Base-by-base conservation (phyloP, 2,329 filamentous ascomycete genomes). In the Dryadomyces quercus-mongolicae region DNA sequence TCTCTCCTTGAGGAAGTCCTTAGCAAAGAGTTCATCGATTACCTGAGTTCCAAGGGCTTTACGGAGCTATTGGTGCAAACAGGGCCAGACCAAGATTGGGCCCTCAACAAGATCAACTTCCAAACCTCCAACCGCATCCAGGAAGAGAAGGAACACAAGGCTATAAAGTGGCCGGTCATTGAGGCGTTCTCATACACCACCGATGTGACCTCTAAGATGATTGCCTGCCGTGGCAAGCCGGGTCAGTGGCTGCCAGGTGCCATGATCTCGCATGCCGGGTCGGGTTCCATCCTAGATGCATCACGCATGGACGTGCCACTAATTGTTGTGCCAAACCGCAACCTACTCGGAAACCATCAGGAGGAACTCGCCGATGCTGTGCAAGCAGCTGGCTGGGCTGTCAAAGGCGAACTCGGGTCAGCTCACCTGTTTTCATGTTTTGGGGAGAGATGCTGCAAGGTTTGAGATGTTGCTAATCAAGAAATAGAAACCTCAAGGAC, bases 211-310 rank as follows among this genome's bases (percentile, higher is more conserved):
- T 59, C 68, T 8, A 76, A 82, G 60, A 86, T 93, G 76, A 64
- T 66, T 2, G 65, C 71, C 16, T 81, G 79, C 61, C 73, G 77
- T 45, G 68, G 67, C 13, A 59, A 67, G 55, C 72, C 74, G 5
- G 70, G 70, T 16, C 13, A 12, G 12, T 68, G 74, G 13, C 67
- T 64, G 0, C 78, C 82, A 8, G 93, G 93, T 0, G 71, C 93
- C 18, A 80, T 96, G 36, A 85, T 98, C 56, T 89, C 85, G 47
- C 93, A 98, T 72, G 92, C 90, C 59, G 93, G 92, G 16, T 91
- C 92, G 13, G 93, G 93, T 9, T 90, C 88, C 3, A 90, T 97
- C 31, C 75, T 97, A 0, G 89, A 91, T 65, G 88, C 84, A 0
- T 79, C 94, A 58, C 81, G 87, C 46, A 72, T 86, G 52, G 79